Evolutionary conservation across 305 asterid species (phyloP).

Genomic region (Fraxinus paxiana): DNA sequence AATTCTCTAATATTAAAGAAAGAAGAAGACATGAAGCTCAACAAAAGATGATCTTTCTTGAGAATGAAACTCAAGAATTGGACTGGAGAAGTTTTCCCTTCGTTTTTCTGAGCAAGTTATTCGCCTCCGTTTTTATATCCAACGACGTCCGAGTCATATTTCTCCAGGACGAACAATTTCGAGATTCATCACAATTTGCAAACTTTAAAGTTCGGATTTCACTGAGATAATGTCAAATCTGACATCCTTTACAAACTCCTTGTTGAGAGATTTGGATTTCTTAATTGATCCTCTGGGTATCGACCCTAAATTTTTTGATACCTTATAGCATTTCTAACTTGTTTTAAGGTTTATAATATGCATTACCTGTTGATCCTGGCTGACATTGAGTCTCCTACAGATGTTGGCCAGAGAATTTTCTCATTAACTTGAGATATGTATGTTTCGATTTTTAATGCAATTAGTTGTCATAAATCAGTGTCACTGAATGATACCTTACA

Average conservation of each 20-base stretch:
- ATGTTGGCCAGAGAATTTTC: background rate
- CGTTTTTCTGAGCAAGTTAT: conserved; percentile 12
- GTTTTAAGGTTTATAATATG: background rate
- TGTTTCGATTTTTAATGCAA: background rate
- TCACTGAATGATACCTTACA: background rate
- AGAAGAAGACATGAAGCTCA: background rate
- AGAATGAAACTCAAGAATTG: conserved; percentile 21
- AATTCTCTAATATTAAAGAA: background rate
- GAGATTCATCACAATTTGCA: conserved; percentile 7
- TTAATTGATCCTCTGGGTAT: conserved; percentile 28
- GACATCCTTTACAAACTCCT: conserved; percentile 22
- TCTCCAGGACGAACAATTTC: conserved; percentile 13
- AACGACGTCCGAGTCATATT: conserved; percentile 24
- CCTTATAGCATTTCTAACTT: conserved; percentile 17
- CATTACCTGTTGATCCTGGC: background rate
- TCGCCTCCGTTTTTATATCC: conserved; percentile 27
- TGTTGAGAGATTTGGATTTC: conserved; percentile 29
- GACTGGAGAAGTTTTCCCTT: conserved; percentile 21
- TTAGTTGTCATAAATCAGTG: background rate
- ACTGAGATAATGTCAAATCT: conserved; percentile 25
- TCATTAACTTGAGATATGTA: background rate
- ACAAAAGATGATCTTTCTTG: background rate
- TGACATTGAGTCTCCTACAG: conserved; percentile 1
- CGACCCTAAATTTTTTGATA: conserved; percentile 22
- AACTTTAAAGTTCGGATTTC: conserved; percentile 19